A percentile compares a stretch with the other conserved stretches of the same genome.
phyloP scores from a whole-genome alignment of 441 rosid genomes.

The Geranium incanum region DNA sequence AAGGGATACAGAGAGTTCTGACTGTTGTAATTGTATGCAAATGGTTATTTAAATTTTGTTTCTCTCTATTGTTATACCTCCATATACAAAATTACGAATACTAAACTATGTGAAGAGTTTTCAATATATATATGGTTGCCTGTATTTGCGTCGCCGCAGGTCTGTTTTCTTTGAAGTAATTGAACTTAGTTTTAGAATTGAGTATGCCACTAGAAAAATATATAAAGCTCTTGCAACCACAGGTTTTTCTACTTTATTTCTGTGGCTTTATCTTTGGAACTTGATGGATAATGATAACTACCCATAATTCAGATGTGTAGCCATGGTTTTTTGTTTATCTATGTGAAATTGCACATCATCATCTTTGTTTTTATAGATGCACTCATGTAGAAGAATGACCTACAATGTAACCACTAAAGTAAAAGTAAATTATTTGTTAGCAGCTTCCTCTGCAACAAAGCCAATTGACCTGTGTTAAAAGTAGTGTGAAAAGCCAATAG shows the following conservation, averaged over 20 bases:
- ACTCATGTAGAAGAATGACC: too few species aligned
- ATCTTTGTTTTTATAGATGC: too few species aligned
- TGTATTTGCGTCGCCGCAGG: not conserved
- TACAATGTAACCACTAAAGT: too few species aligned
- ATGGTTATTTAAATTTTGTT: not conserved
- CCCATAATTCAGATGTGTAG: not conserved
- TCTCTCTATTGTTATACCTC: not conserved
- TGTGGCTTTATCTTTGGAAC: not conserved
- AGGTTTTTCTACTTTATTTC: not conserved
- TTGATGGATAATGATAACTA: not conserved
- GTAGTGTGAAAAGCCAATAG: not conserved
- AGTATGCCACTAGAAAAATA: not conserved
- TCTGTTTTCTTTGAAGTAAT: not conserved
- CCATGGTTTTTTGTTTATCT: not conserved
- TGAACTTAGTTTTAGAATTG: not conserved
- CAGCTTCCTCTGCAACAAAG: too few species aligned
- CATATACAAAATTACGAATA: not conserved
- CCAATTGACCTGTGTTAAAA: too few species aligned
- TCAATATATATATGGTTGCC: not conserved
- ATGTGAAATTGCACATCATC: not conserved
- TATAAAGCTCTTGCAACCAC: not conserved
- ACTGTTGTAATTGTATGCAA: not conserved
- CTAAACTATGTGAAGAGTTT: not conserved
- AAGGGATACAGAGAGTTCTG: constrained; percentile 13
- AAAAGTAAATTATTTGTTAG: too few species aligned